A percentile compares a stretch with the other conserved stretches of the same genome.
Conservation (phyloP, 2,329 filamentous ascomycete species). For the Chaetomium sp. region DNA sequence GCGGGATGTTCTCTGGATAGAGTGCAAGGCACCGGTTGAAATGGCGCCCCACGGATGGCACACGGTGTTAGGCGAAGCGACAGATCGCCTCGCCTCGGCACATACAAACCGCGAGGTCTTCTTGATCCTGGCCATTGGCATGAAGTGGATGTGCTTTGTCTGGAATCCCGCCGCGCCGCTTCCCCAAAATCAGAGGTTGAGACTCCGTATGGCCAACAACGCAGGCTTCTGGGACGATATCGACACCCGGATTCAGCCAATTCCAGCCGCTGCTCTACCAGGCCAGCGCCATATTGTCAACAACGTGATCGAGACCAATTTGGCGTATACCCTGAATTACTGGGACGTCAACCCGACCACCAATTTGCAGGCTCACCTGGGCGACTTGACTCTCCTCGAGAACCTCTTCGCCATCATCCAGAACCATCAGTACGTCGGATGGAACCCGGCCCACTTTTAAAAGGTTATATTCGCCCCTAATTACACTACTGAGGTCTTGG, state of each 20-base stretch:
- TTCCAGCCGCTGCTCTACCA: not conserved
- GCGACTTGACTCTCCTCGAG: not conserved
- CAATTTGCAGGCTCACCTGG: not conserved
- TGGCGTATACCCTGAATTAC: not conserved
- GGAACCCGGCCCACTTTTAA: not conserved
- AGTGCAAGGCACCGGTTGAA: not conserved
- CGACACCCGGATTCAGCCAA: not conserved
- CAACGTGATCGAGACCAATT: not conserved
- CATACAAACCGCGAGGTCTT: not conserved
- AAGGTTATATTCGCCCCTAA: not conserved
- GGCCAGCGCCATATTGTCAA: not conserved
- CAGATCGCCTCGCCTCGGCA: not conserved
- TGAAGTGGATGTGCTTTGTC: not conserved
- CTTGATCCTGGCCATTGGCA: not conserved
- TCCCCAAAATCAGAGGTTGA: not conserved
- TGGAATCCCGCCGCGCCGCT: not conserved
- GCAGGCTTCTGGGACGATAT: not conserved
- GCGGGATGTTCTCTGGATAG: conserved; percentile 3
- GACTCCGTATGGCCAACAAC: not conserved
- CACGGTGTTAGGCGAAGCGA: not conserved
- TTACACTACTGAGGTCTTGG: too few species aligned
- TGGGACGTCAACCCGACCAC: not conserved
- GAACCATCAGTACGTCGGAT: not conserved
- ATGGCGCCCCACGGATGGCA: not conserved
- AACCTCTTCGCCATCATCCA: not conserved